These are phyloP conservation scores for Daedaleopsis sinensis DNA, from an alignment of 768 basidiomycete species.

Conservation along the genomic window DNA sequence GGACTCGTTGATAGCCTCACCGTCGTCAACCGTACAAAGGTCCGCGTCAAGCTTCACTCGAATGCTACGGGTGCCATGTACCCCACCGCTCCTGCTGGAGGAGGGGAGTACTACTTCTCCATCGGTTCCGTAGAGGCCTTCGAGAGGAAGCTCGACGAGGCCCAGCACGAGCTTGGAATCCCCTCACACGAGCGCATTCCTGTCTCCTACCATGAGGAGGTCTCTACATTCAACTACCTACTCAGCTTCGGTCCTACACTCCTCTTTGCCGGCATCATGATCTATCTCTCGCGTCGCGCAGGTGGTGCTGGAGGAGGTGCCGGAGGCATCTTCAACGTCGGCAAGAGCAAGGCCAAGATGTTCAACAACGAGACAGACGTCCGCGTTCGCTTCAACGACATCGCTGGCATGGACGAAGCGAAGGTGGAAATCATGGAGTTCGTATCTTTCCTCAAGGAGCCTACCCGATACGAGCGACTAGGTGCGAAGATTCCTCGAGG, in stretches of 20 bases:
- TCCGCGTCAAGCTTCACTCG: conserved; percentile 90
- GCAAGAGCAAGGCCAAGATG: conserved; percentile 91
- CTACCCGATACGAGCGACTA: conserved; percentile 89
- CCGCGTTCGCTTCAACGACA: conserved; percentile 91
- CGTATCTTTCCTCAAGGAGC: conserved; percentile 98
- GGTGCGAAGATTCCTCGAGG: conserved; percentile 98
- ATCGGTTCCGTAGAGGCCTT: conserved; percentile 98
- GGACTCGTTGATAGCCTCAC: conserved; percentile 93
- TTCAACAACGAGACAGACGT: conserved; percentile 98
- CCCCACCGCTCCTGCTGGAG: conserved; percentile 52
- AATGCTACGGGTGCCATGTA: conserved; percentile 85
- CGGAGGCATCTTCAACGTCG: conserved; percentile 95
- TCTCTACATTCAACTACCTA: conserved; percentile 78
- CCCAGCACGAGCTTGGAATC: conserved; percentile 90
- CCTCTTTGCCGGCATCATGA: conserved; percentile 85
- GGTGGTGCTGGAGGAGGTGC: conserved; percentile 60
- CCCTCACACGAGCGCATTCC: conserved; percentile 93
- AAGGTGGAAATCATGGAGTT: conserved; percentile 99
- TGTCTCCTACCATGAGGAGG: conserved; percentile 95
- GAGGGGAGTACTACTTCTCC: conserved; percentile 87
- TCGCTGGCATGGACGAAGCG: conserved; percentile 99
- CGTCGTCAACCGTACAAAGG: conserved; percentile 88
- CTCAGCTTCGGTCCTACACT: conserved; percentile 96
- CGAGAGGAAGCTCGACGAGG: conserved; percentile 92
- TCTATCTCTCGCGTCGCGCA: conserved; percentile 83